Percentiles rank a stretch among this genome's conserved stretches.
phyloP scores from a whole-genome alignment of 352 stramenopile species.

The Pythium pyrilobum region DNA sequence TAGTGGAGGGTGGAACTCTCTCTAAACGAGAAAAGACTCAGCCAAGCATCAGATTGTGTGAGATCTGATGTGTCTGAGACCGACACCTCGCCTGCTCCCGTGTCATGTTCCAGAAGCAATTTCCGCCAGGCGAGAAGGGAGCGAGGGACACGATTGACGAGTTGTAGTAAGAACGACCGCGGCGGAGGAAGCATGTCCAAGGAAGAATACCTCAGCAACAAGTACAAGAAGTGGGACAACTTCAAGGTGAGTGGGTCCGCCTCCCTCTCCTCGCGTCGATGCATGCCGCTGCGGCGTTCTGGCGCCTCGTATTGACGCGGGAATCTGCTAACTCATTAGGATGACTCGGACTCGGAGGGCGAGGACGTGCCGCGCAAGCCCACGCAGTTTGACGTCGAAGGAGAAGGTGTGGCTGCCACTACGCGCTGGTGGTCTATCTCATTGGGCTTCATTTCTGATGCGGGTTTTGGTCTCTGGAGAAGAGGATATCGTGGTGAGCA shows the following conservation, averaged over 20 bases:
- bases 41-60: neutral
- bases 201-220: constrained; percentile 81
- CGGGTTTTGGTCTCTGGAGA: neutral
- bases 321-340: constrained; percentile 16
- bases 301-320: neutral
- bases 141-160: too few relatives aligned
- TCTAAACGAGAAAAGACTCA: constrained; percentile 1
- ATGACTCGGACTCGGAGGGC: constrained; percentile 53
- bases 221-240: constrained; percentile 87
- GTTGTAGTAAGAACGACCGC: too few relatives aligned
- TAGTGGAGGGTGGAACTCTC: neutral
- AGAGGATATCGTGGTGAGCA: constrained; percentile 80
- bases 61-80: constrained; percentile 1
- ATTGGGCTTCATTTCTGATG: neutral
- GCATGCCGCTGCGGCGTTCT: neutral
- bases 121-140: neutral
- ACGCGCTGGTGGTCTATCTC: neutral
- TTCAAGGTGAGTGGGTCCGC: constrained; percentile 45
- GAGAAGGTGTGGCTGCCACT: constrained; percentile 40
- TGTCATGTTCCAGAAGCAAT: constrained; percentile 23
- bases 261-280: neutral
- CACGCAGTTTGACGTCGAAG: constrained; percentile 78
- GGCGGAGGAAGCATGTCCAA: constrained; percentile 24
- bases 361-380: constrained; percentile 52
- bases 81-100: neutral